Evolutionary conservation across 495 filamentous ascomycete species (phyloP).

Genomic region (Copromyces sp.): DNA sequence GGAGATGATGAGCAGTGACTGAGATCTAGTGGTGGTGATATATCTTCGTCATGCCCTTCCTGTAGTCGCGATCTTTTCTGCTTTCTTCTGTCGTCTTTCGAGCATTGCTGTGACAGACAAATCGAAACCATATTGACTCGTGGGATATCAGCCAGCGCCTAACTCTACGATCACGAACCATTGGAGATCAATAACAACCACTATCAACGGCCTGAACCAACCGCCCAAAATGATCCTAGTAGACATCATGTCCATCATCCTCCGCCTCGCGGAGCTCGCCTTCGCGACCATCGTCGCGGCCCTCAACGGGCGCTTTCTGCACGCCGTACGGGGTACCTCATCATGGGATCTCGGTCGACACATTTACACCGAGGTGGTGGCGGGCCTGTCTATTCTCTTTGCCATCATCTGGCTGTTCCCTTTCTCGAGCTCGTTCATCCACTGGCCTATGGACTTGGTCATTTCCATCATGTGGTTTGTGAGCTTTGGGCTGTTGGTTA

Average conservation of each 20-base stretch:
- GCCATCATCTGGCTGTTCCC: slow-evolving; percentile 40
- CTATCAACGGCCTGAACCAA: neutral
- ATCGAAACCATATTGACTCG: neutral
- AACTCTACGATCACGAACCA: neutral
- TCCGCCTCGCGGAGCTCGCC: slow-evolving; percentile 37
- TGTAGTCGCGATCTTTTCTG: neutral
- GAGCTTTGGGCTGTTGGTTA: slow-evolving; percentile 51
- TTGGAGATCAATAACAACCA: neutral
- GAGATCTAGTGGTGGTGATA: neutral
- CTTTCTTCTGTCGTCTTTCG: neutral
- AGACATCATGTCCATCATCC: slow-evolving; percentile 30
- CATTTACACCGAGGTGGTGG: slow-evolving; percentile 40
- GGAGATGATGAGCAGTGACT: neutral
- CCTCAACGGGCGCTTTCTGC: slow-evolving; percentile 36
- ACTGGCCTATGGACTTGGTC: slow-evolving; percentile 45
- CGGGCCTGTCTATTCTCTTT: slow-evolving; percentile 35
- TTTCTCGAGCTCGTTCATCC: slow-evolving; percentile 33
- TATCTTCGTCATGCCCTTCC: neutral
- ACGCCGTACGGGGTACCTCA: slow-evolving; percentile 16
- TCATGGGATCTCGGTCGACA: slow-evolving; percentile 32
- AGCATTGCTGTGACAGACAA: neutral
- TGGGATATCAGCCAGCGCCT: neutral
- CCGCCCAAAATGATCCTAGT: slow-evolving; percentile 26
- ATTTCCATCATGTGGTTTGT: slow-evolving; percentile 55
- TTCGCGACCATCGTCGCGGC: slow-evolving; percentile 39